These are phyloP conservation scores for Candida gigantensis DNA, from an alignment of 1,139 yeast genomes.

Conservation along the genomic window DNA sequence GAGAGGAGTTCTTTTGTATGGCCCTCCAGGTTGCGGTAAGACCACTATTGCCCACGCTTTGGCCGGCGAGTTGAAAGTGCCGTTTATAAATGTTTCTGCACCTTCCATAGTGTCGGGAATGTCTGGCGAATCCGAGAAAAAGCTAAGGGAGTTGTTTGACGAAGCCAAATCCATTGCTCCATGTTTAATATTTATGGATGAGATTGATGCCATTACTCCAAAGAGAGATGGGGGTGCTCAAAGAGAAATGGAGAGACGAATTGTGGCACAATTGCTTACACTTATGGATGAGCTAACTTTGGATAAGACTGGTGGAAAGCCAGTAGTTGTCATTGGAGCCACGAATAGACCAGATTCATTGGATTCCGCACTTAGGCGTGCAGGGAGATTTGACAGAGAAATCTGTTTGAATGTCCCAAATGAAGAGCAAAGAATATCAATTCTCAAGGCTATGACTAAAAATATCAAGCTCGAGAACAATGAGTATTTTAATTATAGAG, in stretches of 20 bases:
- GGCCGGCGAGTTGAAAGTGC: conserved; percentile 93
- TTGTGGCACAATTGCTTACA: conserved; percentile 91
- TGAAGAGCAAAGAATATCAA: conserved; percentile 77
- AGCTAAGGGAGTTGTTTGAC: conserved; percentile 86
- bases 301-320: conserved; percentile 87
- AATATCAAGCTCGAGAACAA: conserved; percentile 64
- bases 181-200: conserved; percentile 89
- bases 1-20: conserved; percentile 91
- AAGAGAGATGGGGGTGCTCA: conserved; percentile 95
- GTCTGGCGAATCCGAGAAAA: conserved; percentile 99
- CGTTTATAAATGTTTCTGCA: conserved; percentile 88
- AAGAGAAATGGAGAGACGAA: conserved; percentile 96
- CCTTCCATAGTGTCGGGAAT: conserved; percentile 98
- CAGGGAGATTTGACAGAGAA: conserved; percentile 52
- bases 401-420: conserved; percentile 83
- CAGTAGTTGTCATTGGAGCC: conserved; percentile 63
- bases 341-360: conserved; percentile 52
- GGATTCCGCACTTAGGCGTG: conserved; percentile 50
- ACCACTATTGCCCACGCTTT: conserved; percentile 94
- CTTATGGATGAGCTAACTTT: conserved; percentile 81
- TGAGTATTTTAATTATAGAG: conserved; percentile 60
- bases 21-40: conserved; percentile 99
- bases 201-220: conserved; percentile 97
- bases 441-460: conserved; percentile 71
- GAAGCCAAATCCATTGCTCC: conserved; percentile 93